phyloP scores from a whole-genome alignment of 139 green algal genomes.

The Coelastrella sp. region DNA sequence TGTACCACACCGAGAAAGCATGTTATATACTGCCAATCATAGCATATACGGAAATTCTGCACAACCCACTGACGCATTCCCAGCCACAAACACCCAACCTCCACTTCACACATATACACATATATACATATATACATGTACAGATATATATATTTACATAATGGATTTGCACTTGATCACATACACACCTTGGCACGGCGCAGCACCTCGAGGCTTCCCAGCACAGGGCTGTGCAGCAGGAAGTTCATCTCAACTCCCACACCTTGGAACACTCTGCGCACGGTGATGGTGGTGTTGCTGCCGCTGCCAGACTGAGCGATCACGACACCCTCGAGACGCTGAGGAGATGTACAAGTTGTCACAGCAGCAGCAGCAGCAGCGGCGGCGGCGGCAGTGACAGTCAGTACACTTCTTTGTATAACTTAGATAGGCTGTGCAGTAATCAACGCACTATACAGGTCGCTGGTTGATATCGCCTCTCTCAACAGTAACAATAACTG shows the following conservation, averaged over 20 bases:
- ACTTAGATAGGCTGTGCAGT: too few species aligned
- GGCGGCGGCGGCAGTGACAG: too few species aligned
- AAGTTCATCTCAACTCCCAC: conserved; percentile 69
- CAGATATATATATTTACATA: neutral
- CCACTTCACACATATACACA: too few species aligned
- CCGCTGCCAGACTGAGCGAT: conserved; percentile 61
- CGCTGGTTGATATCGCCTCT: too few species aligned
- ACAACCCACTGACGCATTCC: too few species aligned
- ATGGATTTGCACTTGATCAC: neutral
- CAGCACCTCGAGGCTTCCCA: conserved; percentile 59
- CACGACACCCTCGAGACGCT: conserved; percentile 66
- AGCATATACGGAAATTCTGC: too few species aligned
- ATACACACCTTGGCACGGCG: conserved; percentile 58
- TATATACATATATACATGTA: neutral
- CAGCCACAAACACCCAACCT: too few species aligned
- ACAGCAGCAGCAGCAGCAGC: conserved; percentile 24
- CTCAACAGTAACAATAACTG: too few species aligned
- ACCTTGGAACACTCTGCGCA: conserved; percentile 55
- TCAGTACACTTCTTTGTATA: too few species aligned
- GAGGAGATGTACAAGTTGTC: neutral
- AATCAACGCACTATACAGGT: too few species aligned
- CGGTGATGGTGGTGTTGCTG: conserved; percentile 59
- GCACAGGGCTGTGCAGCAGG: conserved; percentile 56
- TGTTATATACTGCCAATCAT: too few species aligned
- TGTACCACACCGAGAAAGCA: too few species aligned